Conservation (phyloP, 345 rosid species). For the Jatropha curcas region DNA sequence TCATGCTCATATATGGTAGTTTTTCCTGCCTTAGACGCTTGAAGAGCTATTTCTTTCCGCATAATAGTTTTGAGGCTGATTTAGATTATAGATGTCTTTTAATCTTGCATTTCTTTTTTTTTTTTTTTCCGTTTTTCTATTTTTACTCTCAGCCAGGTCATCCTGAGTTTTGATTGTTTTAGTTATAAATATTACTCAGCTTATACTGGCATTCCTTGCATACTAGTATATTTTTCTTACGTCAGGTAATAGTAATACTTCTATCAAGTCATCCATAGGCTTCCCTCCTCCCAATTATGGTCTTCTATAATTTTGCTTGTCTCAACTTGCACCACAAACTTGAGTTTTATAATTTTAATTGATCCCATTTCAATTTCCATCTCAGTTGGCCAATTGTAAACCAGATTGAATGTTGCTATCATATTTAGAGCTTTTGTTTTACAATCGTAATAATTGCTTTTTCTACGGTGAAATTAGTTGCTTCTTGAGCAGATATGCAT, state of each 20-base stretch:
- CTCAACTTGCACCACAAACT: no score
- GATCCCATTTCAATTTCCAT: neutral
- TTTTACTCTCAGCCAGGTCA: no score
- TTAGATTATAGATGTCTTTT: neutral
- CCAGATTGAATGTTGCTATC: neutral
- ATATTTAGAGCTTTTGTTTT: no score
- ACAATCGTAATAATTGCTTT: no score
- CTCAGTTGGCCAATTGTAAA: neutral
- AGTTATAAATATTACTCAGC: neutral
- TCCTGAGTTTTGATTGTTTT: neutral
- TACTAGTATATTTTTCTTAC: neutral
- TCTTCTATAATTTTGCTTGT: neutral
- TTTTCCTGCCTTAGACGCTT: neutral
- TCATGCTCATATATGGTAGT: neutral
- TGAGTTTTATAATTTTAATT: neutral
- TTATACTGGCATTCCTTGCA: neutral
- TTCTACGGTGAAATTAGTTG: no score
- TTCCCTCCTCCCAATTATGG: neutral
- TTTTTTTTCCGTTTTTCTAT: neutral
- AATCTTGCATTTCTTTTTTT: neutral
- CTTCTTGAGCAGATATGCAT: no score
- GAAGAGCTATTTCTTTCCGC: constrained; percentile 3
- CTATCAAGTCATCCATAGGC: neutral
- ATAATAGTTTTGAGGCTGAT: neutral
- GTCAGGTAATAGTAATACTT: neutral